A percentile compares a stretch with the other conserved stretches of the same genome.
phyloP scores from a whole-genome alignment of 2,329 filamentous ascomycete genomes.

The Diaporthe sp. region DNA sequence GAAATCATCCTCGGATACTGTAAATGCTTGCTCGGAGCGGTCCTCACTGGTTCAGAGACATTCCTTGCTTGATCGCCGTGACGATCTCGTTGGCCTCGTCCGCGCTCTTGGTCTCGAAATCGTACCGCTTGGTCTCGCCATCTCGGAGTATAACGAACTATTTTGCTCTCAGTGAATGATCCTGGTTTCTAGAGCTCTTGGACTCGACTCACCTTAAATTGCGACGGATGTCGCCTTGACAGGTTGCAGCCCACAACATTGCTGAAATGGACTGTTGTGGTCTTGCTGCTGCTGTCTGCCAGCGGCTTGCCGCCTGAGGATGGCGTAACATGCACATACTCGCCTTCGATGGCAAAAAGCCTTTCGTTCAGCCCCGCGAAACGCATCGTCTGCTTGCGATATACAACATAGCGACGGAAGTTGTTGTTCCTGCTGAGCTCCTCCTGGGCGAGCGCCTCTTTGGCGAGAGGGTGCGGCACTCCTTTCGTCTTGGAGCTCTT shows the following conservation, averaged over 20 bases:
- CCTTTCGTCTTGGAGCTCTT: conserved; percentile 68
- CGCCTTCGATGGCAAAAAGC: conserved; percentile 83
- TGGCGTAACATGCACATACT: conserved; percentile 89
- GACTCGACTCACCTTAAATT: conserved; percentile 73
- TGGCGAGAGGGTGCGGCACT: conserved; percentile 73
- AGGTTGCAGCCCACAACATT: conserved; percentile 87
- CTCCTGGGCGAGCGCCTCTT: conserved; percentile 71
- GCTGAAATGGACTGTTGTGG: conserved; percentile 85
- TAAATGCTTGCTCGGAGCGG: background rate
- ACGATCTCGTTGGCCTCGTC: conserved; percentile 85
- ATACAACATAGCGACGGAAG: conserved; percentile 84
- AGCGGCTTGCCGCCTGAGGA: conserved; percentile 74
- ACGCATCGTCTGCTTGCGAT: conserved; percentile 85
- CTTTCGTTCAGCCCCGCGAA: conserved; percentile 82
- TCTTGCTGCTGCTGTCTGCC: conserved; percentile 75
- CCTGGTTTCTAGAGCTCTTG: background rate
- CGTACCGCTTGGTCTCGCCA: conserved; percentile 83
- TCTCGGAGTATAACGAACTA: conserved; percentile 80
- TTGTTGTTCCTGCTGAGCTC: conserved; percentile 67
- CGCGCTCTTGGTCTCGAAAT: conserved; percentile 81
- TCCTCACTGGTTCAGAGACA: conserved; percentile 72
- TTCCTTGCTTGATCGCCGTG: conserved; percentile 80
- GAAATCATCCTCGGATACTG: background rate
- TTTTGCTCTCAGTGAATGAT: conserved; percentile 1
- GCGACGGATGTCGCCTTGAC: conserved; percentile 81